Evolutionary conservation across 2,329 filamentous ascomycete species (phyloP), one percentile per base, ranked within the genome.

Genomic region (Triangularia verruculosa): DNA sequence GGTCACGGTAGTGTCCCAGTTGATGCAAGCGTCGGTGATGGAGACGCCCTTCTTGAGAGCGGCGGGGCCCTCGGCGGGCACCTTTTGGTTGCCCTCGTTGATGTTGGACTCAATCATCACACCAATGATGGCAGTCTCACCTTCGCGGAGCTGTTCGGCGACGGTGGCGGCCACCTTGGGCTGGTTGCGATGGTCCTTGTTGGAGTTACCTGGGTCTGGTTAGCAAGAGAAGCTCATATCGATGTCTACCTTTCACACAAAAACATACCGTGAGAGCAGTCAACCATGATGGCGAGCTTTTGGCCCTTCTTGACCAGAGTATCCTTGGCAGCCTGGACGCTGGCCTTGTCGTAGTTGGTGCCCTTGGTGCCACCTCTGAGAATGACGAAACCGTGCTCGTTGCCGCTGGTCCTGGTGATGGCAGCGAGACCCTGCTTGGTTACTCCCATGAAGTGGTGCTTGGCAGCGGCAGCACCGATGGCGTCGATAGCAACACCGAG

Each of bases 41-140:
- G 90, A 94, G 73, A 97, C 90, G 70, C 93, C 93, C 79, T 91
- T 92, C 82, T 93, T 91, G 59, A 97, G 83, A 7, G 78, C 90
- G 0, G 86, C 76, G 7, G 90, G 90, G 8, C 93, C 94, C 77
- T 96, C 92, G 0, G 88, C 77, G 0, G 93, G 92, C 0, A 96
- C 91, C 82, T 97, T 97, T 75, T 93, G 90, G 82, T 89, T 92
- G 69, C 87, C 85, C 80, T 97, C 95, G 77, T 94, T 88, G 83
- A 98, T 94, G 80, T 98, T 94, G 74, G 92, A 97, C 82, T 99
- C 94, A 72, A 99, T 96, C 94, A 99, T 99, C 74, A 98, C 92
- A 75, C 93, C 95, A 69, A 98, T 86, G 72, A 99, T 96, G 68
- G 87, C 89, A 64, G 86, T 89, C 81, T 99, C 92, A 64, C 94